Percentiles rank a stretch among this genome's conserved stretches.
Evolutionary conservation across 179 eudicot genomes (phyloP).

Genomic region (Spinacia oleracea): DNA sequence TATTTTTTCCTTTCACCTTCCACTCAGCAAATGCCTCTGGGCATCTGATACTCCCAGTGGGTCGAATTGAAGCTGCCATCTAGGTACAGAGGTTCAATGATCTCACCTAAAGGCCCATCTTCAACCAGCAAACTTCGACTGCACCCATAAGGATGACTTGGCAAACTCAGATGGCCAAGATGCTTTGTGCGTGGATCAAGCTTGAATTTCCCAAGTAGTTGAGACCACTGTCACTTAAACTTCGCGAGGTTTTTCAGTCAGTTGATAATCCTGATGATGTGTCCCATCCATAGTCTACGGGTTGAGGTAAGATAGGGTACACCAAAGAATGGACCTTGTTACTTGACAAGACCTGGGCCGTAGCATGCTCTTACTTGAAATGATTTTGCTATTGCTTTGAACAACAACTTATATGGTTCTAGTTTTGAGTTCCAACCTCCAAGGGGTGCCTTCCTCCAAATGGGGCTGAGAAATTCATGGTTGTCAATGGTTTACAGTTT

Average conservation of each 20-base stretch:
- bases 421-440: conserved; percentile 6
- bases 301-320: conserved; percentile 17
- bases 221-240: too few species aligned
- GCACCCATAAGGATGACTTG: conserved; percentile 27
- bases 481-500: conserved; percentile 8
- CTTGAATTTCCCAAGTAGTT: too few species aligned
- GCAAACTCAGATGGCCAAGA: conserved; percentile 25
- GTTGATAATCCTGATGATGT: conserved; percentile 14
- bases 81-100: conserved; percentile 11
- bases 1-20: not conserved
- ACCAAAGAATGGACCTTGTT: conserved; percentile 19
- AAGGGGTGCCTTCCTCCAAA: conserved; percentile 15
- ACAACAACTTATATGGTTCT: conserved; percentile 2
- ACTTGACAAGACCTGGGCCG: conserved; percentile 12
- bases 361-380: conserved; percentile 21
- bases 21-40: too few species aligned
- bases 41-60: conserved; percentile 14
- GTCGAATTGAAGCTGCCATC: conserved; percentile 23
- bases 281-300: conserved; percentile 16
- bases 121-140: conserved; percentile 14
- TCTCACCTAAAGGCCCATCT: conserved; percentile 18
- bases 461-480: conserved; percentile 21
- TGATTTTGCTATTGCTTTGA: conserved; percentile 11
- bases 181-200: too few species aligned
- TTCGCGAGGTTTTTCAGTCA: conserved; percentile 13